Conservation (phyloP, 805 yeast genomes). For the Debaryomyces prosopidis region DNA sequence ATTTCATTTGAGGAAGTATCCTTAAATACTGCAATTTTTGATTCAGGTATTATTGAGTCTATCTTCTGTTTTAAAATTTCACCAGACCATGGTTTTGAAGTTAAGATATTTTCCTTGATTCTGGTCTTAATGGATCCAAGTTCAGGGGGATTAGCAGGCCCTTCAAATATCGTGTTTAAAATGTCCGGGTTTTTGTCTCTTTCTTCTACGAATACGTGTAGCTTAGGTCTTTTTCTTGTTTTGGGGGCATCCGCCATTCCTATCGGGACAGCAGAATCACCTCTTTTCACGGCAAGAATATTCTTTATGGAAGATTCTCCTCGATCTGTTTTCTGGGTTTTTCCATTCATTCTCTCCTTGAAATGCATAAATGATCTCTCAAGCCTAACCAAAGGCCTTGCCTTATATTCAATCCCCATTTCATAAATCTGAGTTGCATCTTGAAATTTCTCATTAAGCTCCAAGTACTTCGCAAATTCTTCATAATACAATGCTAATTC, state of each 20-base stretch:
- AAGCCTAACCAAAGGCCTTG: constrained; percentile 58
- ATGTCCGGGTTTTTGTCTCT: constrained; percentile 14
- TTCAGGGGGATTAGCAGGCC: constrained; percentile 35
- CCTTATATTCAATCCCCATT: constrained; percentile 57
- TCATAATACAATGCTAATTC: constrained; percentile 74
- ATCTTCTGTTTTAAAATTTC: constrained; percentile 51
- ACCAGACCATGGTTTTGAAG: constrained; percentile 64
- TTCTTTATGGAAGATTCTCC: constrained; percentile 9
- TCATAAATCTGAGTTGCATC: constrained; percentile 64
- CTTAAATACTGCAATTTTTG: constrained; percentile 26
- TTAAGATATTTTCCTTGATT: constrained; percentile 62
- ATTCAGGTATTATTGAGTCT: constrained; percentile 14
- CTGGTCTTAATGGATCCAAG: constrained; percentile 51
- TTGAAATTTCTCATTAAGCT: constrained; percentile 41
- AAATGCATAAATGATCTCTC: constrained; percentile 44
- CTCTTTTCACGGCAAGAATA: constrained; percentile 38
- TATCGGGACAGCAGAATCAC: constrained; percentile 18
- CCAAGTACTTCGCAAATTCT: constrained; percentile 68
- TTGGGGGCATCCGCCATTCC: constrained; percentile 3
- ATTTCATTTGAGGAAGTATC: constrained; percentile 17
- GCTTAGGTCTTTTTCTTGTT: constrained; percentile 25
- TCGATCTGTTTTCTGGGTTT: constrained; percentile 9
- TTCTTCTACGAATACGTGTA: constrained; percentile 45
- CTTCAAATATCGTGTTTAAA: constrained; percentile 23
- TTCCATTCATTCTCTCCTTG: constrained; percentile 33